Conservation (phyloP, 768 basidiomycete species). For the Lactarius sp. region DNA sequence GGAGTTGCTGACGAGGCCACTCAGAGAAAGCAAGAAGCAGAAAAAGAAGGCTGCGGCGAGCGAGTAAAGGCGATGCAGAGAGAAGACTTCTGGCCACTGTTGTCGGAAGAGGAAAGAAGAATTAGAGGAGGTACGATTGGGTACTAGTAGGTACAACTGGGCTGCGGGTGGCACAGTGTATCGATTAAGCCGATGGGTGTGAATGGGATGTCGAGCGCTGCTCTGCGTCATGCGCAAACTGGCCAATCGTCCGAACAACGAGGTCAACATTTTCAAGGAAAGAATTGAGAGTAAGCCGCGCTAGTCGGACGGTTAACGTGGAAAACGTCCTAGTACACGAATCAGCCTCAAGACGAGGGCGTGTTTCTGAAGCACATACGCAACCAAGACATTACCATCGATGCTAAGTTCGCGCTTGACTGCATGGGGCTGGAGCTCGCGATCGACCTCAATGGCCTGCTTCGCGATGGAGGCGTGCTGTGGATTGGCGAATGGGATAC, state of each 20-base stretch:
- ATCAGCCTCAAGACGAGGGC: constrained; percentile 16
- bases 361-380: constrained; percentile 47
- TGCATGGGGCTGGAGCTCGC: constrained; percentile 74
- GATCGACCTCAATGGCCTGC: constrained; percentile 81
- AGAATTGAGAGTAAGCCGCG: constrained; percentile 76
- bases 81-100: constrained; percentile 19
- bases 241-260: constrained; percentile 72
- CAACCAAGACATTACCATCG: constrained; percentile 63
- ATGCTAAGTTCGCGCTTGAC: constrained; percentile 69
- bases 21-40: constrained; percentile 89
- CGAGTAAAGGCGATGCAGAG: constrained; percentile 46
- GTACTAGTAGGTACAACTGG: constrained; percentile 23
- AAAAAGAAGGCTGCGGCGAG: constrained; percentile 77
- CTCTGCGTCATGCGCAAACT: constrained; percentile 68
- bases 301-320: constrained; percentile 79
- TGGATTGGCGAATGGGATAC: constrained; percentile 69
- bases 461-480: constrained; percentile 79
- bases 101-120: constrained; percentile 23
- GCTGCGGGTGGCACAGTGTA: constrained; percentile 22
- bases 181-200: constrained; percentile 15
- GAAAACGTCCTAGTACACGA: constrained; percentile 52
- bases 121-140: constrained; percentile 23
- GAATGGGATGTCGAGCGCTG: constrained; percentile 18
- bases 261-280: constrained; percentile 90
- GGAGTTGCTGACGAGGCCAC: constrained; percentile 64